These are phyloP conservation scores for Amylocarpus encephaloides DNA, from an alignment of 2,329 filamentous ascomycete genomes.

Conservation along the genomic window DNA sequence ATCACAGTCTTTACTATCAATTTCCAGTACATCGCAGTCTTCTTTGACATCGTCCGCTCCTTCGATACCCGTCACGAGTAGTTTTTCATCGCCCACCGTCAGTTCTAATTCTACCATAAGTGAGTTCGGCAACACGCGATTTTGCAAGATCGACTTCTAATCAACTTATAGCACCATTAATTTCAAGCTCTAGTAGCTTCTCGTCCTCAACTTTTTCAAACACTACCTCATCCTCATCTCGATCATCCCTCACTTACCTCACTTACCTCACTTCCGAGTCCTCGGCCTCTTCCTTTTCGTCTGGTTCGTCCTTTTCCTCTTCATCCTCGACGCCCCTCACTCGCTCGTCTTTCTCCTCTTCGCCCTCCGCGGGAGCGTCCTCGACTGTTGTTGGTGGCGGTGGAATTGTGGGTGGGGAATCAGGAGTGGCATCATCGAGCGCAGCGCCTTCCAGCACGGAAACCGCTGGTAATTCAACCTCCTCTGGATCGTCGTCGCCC, in stretches of 20 bases:
- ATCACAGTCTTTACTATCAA: constrained; percentile 24
- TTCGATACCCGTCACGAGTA: constrained; percentile 21
- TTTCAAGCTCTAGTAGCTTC: constrained; percentile 24
- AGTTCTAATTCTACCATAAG: constrained; percentile 29
- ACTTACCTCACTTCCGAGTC: constrained; percentile 9
- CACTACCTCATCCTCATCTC: constrained; percentile 13
- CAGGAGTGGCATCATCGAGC: constrained; percentile 5
- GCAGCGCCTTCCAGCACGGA: constrained; percentile 17
- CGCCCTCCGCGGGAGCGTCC: constrained; percentile 7
- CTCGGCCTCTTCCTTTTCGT: constrained; percentile 11
- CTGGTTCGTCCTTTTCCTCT: constrained; percentile 6
- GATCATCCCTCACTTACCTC: constrained; percentile 13
- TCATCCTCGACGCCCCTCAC: neutral
- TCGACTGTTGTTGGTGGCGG: constrained; percentile 2
- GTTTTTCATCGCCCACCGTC: constrained; percentile 24
- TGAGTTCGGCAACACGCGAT: constrained; percentile 14
- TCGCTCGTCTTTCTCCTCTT: constrained; percentile 3
- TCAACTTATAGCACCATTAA: constrained; percentile 21
- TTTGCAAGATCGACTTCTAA: constrained; percentile 9
- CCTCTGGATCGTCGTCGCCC: constrained; percentile 12
- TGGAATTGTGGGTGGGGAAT: constrained; percentile 11
- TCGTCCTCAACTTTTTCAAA: constrained; percentile 17
- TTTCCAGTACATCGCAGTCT: constrained; percentile 14
- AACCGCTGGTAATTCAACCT: constrained; percentile 15
- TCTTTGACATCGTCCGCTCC: constrained; percentile 20